A percentile compares a stretch with the other conserved stretches of the same genome.
phyloP scores from a whole-genome alignment of 768 basidiomycete genomes.

The Tylopilus rubrobrunneus region DNA sequence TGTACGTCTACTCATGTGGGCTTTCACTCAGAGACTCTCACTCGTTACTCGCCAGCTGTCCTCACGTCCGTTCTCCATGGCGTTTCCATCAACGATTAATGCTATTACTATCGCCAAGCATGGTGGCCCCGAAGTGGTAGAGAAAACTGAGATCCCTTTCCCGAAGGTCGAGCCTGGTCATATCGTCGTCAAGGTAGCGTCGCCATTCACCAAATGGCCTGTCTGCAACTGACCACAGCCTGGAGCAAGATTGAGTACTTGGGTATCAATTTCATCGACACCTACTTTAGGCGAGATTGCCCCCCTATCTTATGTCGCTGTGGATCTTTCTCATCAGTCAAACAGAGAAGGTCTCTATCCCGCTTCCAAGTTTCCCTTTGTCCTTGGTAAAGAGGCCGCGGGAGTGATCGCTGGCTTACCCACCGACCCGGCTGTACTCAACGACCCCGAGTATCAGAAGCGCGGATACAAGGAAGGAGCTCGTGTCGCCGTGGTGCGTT shows the following conservation, averaged over 20 bases:
- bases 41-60: conserved; percentile 32
- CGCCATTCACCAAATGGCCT: background rate
- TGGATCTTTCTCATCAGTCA: background rate
- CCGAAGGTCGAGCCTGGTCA: conserved; percentile 59
- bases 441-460: conserved; percentile 59
- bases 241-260: conserved; percentile 57
- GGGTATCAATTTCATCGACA: conserved; percentile 87
- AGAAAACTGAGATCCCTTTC: conserved; percentile 64
- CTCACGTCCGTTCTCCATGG: conserved; percentile 35
- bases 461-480: conserved; percentile 66
- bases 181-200: conserved; percentile 41
- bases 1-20: background rate
- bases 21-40: conserved; percentile 17
- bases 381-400: conserved; percentile 74
- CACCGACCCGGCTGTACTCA: conserved; percentile 55
- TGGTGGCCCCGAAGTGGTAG: conserved; percentile 75
- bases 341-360: conserved; percentile 63
- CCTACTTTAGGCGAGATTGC: conserved; percentile 62
- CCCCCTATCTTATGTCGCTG: background rate
- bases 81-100: conserved; percentile 57
- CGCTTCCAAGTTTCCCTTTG: conserved; percentile 52
- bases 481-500: conserved; percentile 64
- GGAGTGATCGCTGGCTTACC: conserved; percentile 78
- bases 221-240: background rate
- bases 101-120: conserved; percentile 70